Evolutionary conservation across 2,329 filamentous ascomycete genomes (phyloP).

Genomic region (Davidsoniella australis): DNA sequence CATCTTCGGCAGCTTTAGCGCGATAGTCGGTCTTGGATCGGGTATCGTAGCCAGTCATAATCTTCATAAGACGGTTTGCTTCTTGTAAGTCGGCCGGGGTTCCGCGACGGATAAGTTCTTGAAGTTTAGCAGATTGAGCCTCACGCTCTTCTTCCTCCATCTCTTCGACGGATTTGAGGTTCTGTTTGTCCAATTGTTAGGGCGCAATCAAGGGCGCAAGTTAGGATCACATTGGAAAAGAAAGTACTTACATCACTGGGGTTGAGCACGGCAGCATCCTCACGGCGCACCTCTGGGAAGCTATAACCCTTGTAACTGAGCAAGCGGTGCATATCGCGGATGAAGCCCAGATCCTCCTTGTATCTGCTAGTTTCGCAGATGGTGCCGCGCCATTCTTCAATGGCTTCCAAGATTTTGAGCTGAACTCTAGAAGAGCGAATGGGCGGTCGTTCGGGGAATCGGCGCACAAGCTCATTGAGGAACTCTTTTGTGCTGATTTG

Average conservation of each 20-base stretch:
- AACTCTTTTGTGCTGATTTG: conserved; percentile 99
- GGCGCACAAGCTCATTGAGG: conserved; percentile 88
- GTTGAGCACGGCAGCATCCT: conserved; percentile 92
- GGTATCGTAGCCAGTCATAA: conserved; percentile 96
- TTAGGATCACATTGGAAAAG: not conserved
- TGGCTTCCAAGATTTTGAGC: conserved; percentile 80
- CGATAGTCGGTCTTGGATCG: conserved; percentile 93
- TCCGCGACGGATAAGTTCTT: conserved; percentile 85
- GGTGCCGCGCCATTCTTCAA: conserved; percentile 95
- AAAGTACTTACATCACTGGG: conserved; percentile 67
- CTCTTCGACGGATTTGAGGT: conserved; percentile 87
- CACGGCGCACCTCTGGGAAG: conserved; percentile 79
- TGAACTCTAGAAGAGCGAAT: conserved; percentile 76
- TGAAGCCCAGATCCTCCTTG: conserved; percentile 91
- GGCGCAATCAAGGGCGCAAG: not conserved
- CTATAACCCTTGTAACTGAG: conserved; percentile 94
- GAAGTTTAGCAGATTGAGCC: conserved; percentile 92
- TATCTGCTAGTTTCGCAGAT: conserved; percentile 97
- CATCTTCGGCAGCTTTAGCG: conserved; percentile 91
- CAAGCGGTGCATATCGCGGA: conserved; percentile 91
- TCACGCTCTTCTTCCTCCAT: conserved; percentile 96
- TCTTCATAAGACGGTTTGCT: conserved; percentile 94
- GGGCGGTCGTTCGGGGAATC: conserved; percentile 87
- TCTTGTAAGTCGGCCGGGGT: conserved; percentile 88
- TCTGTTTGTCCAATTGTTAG: conserved; percentile 31